These are phyloP conservation scores for Phytophthora constricta DNA, from an alignment of 352 stramenopile genomes.

Conservation along the genomic window DNA sequence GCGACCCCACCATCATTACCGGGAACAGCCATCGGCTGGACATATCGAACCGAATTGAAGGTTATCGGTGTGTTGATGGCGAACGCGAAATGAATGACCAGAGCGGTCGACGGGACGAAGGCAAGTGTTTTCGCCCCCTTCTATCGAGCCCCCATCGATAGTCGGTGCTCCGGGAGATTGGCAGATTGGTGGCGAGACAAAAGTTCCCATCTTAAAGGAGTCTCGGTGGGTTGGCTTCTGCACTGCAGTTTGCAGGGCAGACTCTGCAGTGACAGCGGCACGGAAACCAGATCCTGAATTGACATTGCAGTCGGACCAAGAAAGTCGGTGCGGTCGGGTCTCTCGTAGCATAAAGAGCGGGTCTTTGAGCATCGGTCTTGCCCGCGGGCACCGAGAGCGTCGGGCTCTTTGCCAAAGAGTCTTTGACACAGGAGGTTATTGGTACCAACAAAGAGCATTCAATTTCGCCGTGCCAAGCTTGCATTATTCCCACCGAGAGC, in stretches of 20 bases:
- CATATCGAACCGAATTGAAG: constrained; percentile 10
- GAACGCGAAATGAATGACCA: constrained; percentile 26
- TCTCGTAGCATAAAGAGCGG: background rate
- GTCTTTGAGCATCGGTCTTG: background rate
- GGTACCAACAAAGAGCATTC: background rate
- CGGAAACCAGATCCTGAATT: background rate
- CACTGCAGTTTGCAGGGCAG: no score
- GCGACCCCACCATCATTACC: constrained; percentile 8
- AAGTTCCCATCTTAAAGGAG: constrained; percentile 27
- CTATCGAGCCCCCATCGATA: background rate
- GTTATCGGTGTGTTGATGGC: constrained; percentile 11
- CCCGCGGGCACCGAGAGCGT: background rate
- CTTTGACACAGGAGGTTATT: no score
- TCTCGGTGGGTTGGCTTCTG: constrained; percentile 37
- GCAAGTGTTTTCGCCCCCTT: constrained; percentile 13
- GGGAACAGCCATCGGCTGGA: constrained; percentile 21
- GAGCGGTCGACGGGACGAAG: constrained; percentile 1
- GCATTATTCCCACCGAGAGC: background rate
- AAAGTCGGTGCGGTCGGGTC: background rate
- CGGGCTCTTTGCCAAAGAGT: no score
- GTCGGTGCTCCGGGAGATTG: constrained; percentile 25
- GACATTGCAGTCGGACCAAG: constrained; percentile 4
- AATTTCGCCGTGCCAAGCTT: background rate
- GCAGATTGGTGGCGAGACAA: constrained; percentile 31
- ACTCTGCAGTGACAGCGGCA: no score